A percentile compares a stretch with the other conserved stretches of the same genome.
Conservation (phyloP, 75 land plant genomes). For the Ceratopteris richardii region DNA sequence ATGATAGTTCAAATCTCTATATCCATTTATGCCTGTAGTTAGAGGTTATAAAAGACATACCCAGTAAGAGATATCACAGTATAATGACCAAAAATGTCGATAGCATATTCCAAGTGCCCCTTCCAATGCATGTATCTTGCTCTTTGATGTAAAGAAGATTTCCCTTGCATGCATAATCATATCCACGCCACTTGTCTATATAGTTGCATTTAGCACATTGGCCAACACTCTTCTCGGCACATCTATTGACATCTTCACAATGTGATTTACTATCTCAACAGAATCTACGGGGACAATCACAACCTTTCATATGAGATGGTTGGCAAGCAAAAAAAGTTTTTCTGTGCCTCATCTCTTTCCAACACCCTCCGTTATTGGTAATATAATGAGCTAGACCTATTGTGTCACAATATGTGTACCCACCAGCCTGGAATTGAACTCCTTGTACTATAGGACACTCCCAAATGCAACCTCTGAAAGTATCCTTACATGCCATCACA, state of each 20-base stretch:
- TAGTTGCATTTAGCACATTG: conserved; percentile 75
- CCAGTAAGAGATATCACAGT: too few relatives aligned
- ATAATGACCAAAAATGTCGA: too few relatives aligned
- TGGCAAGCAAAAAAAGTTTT: conserved; percentile 60
- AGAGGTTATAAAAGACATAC: too few relatives aligned
- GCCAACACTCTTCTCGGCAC: conserved; percentile 60
- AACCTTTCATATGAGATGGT: conserved; percentile 40
- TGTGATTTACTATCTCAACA: conserved; percentile 58
- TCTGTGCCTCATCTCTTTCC: conserved; percentile 18
- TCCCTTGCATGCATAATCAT: conserved; percentile 61
- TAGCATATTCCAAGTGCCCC: conserved; percentile 18
- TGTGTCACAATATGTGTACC: too few relatives aligned
- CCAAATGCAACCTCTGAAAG: too few relatives aligned
- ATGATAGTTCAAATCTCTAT: too few relatives aligned
- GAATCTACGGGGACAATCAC: conserved; percentile 77
- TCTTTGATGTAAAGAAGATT: conserved; percentile 65
- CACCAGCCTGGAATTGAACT: too few relatives aligned
- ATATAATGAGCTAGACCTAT: too few relatives aligned
- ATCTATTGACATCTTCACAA: conserved; percentile 83
- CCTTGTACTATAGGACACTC: too few relatives aligned
- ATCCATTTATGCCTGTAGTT: too few relatives aligned
- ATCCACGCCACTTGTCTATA: conserved; percentile 67
- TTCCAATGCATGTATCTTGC: conserved; percentile 78
- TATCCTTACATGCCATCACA: background rate
- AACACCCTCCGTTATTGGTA: too few relatives aligned